Evolutionary conservation across 768 basidiomycete species (phyloP).

Genomic region (Tricholoma sp.): DNA sequence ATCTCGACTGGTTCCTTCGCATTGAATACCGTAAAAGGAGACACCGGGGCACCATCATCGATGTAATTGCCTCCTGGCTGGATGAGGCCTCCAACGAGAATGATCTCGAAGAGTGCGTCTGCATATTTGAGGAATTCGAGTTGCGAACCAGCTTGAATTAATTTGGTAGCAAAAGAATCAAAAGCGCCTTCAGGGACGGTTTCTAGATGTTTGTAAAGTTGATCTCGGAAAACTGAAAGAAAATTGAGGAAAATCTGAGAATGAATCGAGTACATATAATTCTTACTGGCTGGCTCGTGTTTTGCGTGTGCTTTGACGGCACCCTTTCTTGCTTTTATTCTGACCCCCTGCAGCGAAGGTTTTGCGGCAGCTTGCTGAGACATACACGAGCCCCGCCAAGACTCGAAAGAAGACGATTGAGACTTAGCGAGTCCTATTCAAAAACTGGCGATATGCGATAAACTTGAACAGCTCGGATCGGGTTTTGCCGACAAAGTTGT

Average conservation of each 20-base stretch:
- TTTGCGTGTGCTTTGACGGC: constrained; percentile 90
- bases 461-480: constrained; percentile 2
- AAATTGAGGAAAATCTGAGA: constrained; percentile 8
- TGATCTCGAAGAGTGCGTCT: constrained; percentile 92
- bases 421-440: constrained; percentile 3
- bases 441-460: constrained; percentile 1
- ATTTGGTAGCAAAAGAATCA: constrained; percentile 74
- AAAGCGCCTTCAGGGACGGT: constrained; percentile 76
- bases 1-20: constrained; percentile 73
- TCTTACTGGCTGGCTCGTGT: constrained; percentile 77
- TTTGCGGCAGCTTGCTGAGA: constrained; percentile 85
- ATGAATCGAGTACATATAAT: constrained; percentile 8
- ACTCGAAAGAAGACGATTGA: constrained; percentile 12
- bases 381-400: constrained; percentile 54
- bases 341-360: constrained; percentile 90
- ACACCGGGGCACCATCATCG: constrained; percentile 80
- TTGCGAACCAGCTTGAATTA: constrained; percentile 86
- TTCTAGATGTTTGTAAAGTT: constrained; percentile 87
- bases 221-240: constrained; percentile 80
- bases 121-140: constrained; percentile 98
- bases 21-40: constrained; percentile 85
- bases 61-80: constrained; percentile 93
- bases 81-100: constrained; percentile 92
- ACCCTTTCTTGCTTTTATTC: constrained; percentile 91
- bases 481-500: constrained; percentile 12